phyloP scores from a whole-genome alignment of 1,139 yeast genomes.

The Yamadazyma songkhlaensis region DNA sequence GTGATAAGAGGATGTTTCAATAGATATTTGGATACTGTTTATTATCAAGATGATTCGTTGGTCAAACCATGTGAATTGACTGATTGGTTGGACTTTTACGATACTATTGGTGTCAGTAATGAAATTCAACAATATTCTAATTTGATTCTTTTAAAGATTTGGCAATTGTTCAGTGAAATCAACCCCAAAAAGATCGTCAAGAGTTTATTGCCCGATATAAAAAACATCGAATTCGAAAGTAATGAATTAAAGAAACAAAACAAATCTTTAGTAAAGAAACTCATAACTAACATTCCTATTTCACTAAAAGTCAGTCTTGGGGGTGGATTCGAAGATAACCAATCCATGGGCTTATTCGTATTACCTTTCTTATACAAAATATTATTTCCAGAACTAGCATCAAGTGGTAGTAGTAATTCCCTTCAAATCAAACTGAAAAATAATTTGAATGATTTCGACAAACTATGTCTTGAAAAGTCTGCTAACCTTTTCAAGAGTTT shows the following conservation, averaged over 20 bases:
- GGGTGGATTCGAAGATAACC: constrained; percentile 25
- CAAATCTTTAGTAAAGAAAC: constrained; percentile 21
- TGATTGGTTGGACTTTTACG: constrained; percentile 79
- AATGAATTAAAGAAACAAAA: constrained; percentile 31
- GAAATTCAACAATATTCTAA: constrained; percentile 57
- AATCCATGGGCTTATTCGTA: constrained; percentile 24
- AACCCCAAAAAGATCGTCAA: constrained; percentile 28
- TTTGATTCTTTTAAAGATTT: constrained; percentile 60
- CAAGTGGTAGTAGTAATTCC: constrained; percentile 15
- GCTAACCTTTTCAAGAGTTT: constrained; percentile 26
- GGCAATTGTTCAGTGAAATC: constrained; percentile 63
- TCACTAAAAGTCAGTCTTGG: constrained; percentile 27
- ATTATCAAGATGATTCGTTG: constrained; percentile 65
- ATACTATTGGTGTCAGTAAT: constrained; percentile 36
- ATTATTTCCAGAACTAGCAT: constrained; percentile 39
- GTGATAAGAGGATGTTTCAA: constrained; percentile 74
- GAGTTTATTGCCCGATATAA: constrained; percentile 34
- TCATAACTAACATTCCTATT: constrained; percentile 29
- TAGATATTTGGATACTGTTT: constrained; percentile 47
- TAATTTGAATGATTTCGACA: constrained; percentile 23
- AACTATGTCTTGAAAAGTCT: constrained; percentile 24
- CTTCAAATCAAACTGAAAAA: constrained; percentile 21
- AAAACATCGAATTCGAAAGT: constrained; percentile 44
- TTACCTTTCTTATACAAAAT: constrained; percentile 49
- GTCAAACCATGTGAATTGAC: constrained; percentile 60